Base-by-base conservation (phyloP, 768 basidiomycete genomes). In the Gelatoporia subvermispora region DNA sequence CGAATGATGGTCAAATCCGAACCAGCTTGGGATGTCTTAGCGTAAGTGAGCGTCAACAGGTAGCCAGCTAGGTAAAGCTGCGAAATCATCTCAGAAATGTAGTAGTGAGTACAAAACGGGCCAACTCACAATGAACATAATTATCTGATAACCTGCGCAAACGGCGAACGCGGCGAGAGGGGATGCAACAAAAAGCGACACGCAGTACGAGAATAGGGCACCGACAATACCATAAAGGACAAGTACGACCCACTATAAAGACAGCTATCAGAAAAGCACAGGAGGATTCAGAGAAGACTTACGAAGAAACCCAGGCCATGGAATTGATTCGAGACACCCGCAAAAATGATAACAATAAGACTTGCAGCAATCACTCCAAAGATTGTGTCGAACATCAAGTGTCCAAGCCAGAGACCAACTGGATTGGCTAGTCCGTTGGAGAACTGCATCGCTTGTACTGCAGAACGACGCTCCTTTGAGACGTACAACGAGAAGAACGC, bases 401-500 rank as follows among this genome's bases (percentile, higher is more conserved):
- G 88, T 2, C 88, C 88, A 3, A 91, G 68, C 85, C 87, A 88
- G 38, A 90, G 68, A 2, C 84, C 85, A 41, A 80, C 62, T 17
- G 85, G 81, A 56, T 88, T 72, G 1, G 81, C 73, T 22, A 89
- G 64, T 1, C 88, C 88, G 61, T 90, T 88, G 31, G 84, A 85
- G 31, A 85, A 69, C 58, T 90, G 88, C 84, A 90, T 91, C 2
- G 87, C 84, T 60, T 89, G 85, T 0, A 90, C 84, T 2, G 81
- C 79, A 0, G 82, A 78, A 2, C 79, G 74, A 9, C 85, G 77
- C 59, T 91, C 88, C 51, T 73, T 74, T 0, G 85, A 81, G 3
- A 88, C 85, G 62, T 91, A 91, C 13, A 91, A 63, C 9, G 85
- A 76, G 55, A 81, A 88, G 68, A 91, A 91, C 3, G 88, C 88